Evolutionary conservation across 495 filamentous ascomycete species (phyloP).

Genomic region (Achaetomiella virescens): DNA sequence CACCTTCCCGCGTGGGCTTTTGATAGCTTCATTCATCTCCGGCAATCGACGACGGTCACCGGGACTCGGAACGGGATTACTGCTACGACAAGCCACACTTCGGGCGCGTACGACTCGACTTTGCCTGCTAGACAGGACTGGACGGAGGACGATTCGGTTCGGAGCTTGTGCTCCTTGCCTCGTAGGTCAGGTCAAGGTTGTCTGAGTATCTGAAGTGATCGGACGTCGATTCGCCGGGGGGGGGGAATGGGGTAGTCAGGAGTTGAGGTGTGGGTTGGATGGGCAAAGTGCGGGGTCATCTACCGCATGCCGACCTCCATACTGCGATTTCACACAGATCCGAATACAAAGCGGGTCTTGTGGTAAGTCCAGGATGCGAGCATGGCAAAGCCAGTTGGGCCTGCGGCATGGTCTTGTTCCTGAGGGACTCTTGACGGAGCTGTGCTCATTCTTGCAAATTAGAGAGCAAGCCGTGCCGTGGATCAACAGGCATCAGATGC

Average conservation of each 20-base stretch:
- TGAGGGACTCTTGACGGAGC: neutral
- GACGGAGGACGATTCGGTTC: neutral
- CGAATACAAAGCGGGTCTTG: neutral
- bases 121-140: slow-evolving; percentile 19
- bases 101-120: neutral
- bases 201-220: neutral
- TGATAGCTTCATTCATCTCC: neutral
- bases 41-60: neutral
- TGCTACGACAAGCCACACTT: slow-evolving; percentile 14
- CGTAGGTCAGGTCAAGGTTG: slow-evolving; percentile 36
- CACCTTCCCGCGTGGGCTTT: neutral
- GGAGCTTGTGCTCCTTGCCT: slow-evolving; percentile 8
- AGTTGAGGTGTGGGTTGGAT: neutral
- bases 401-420: neutral
- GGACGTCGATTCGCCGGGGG: neutral
- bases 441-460: neutral
- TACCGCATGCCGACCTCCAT: slow-evolving; percentile 6
- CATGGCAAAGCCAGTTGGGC: slow-evolving; percentile 1
- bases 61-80: slow-evolving; percentile 17
- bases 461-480: neutral
- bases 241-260: neutral
- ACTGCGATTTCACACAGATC: neutral
- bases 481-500: slow-evolving; percentile 9
- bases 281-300: slow-evolving; percentile 13
- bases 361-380: neutral